Evolutionary conservation across 106 monocot species (phyloP).

Genomic region (Acanthochlamys bracteata): DNA sequence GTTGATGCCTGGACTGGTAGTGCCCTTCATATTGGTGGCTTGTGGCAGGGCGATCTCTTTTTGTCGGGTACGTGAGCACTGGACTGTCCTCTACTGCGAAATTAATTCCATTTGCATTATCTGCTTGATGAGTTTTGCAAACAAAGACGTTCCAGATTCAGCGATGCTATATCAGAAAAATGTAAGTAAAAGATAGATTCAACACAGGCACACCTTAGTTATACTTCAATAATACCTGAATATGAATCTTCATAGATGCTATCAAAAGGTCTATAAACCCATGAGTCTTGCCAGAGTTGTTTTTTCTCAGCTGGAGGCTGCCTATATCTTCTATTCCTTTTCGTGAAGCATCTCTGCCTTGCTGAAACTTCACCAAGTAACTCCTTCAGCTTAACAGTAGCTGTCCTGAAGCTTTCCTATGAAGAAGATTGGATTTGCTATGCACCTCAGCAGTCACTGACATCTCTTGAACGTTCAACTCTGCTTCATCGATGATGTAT

Average conservation of each 20-base stretch:
- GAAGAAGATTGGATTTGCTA: slow-evolving; percentile 61
- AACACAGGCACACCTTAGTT: no score
- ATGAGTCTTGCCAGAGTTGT: slow-evolving; percentile 40
- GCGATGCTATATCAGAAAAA: no score
- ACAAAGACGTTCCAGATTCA: neutral
- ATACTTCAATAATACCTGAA: neutral
- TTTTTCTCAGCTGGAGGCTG: slow-evolving; percentile 60
- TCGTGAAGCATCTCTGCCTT: slow-evolving; percentile 9
- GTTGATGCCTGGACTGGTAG: slow-evolving; percentile 9
- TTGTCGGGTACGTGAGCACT: slow-evolving; percentile 25
- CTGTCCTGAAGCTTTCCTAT: slow-evolving; percentile 57
- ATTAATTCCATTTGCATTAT: slow-evolving; percentile 16
- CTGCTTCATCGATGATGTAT: slow-evolving; percentile 15
- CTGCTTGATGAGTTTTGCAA: neutral
- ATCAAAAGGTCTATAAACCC: slow-evolving; percentile 64
- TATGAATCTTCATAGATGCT: neutral
- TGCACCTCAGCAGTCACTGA: slow-evolving; percentile 49
- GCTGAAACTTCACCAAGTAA: slow-evolving; percentile 38
- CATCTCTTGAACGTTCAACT: slow-evolving; percentile 1
- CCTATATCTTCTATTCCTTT: slow-evolving; percentile 33
- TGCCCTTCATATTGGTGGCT: slow-evolving; percentile 1
- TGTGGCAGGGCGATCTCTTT: no score
- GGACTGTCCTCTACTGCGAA: slow-evolving; percentile 57
- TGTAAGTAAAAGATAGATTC: no score
- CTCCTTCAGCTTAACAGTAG: slow-evolving; percentile 40